phyloP scores from a whole-genome alignment of 2,329 filamentous ascomycete genomes.

The Byssothecium circinans region DNA sequence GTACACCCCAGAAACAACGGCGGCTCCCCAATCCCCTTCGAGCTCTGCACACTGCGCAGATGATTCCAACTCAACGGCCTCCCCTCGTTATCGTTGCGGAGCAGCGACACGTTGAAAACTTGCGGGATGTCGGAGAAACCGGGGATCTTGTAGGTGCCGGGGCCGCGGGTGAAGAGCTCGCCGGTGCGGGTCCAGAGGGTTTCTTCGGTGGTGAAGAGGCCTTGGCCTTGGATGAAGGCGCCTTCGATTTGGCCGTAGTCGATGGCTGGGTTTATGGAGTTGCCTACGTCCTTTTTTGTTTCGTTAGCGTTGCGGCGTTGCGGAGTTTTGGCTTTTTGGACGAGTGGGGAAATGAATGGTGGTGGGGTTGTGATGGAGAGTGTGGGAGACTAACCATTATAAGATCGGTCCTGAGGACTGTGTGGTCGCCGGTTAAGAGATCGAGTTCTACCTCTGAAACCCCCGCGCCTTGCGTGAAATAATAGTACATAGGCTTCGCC shows the following conservation, averaged over 20 bases:
- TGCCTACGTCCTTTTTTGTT: constrained; percentile 68
- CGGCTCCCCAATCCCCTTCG: constrained; percentile 73
- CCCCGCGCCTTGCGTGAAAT: constrained; percentile 86
- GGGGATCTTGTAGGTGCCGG: constrained; percentile 81
- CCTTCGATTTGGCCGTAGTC: constrained; percentile 83
- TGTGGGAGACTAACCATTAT: constrained; percentile 67
- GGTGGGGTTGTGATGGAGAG: not conserved
- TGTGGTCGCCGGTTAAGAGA: constrained; percentile 89
- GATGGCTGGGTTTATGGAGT: constrained; percentile 74
- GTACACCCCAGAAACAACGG: constrained; percentile 76
- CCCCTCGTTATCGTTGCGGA: constrained; percentile 64
- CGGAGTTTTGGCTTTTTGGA: not conserved
- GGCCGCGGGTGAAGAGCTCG: constrained; percentile 64
- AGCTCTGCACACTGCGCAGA: constrained; percentile 79
- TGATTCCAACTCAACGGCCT: constrained; percentile 73
- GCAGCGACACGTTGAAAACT: constrained; percentile 75
- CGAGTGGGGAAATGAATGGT: not conserved
- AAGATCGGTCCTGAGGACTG: constrained; percentile 81
- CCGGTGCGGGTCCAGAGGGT: constrained; percentile 68
- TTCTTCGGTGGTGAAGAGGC: constrained; percentile 77
- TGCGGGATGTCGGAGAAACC: constrained; percentile 87
- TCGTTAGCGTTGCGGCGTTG: not conserved
- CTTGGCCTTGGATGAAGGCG: constrained; percentile 76
- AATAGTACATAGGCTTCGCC: constrained; percentile 80
- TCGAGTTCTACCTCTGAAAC: constrained; percentile 90